A percentile compares a stretch with the other conserved stretches of the same genome.
phyloP scores from a whole-genome alignment of 768 basidiomycete genomes.

The Leccinellum luteum region DNA sequence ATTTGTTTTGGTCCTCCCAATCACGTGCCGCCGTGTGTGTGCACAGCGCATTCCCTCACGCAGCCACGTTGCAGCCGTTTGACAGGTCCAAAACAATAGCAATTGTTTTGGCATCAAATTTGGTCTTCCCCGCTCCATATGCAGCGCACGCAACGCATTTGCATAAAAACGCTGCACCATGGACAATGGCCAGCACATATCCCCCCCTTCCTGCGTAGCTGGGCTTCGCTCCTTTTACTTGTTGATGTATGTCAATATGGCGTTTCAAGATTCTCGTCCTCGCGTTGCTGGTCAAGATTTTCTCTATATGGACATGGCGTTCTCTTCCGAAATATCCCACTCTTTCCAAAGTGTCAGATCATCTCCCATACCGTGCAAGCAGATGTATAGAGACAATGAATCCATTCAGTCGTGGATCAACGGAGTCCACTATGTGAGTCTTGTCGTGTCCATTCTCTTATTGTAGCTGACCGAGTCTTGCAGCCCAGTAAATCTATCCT shows the following conservation, averaged over 20 bases:
- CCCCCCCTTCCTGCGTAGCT: slow-evolving; percentile 22
- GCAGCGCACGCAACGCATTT: slow-evolving; percentile 1
- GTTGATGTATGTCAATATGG: slow-evolving; percentile 16
- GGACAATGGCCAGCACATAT: not conserved
- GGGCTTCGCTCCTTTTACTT: slow-evolving; percentile 24
- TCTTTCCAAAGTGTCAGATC: slow-evolving; percentile 3
- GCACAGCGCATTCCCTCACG: not conserved
- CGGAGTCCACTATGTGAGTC: slow-evolving; percentile 23
- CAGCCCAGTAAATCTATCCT: slow-evolving; percentile 17
- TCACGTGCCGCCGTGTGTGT: slow-evolving; percentile 22
- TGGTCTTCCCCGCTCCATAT: slow-evolving; percentile 1
- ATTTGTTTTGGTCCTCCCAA: not conserved
- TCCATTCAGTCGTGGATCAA: slow-evolving; percentile 29
- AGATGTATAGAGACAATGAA: slow-evolving; percentile 24
- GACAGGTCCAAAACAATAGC: slow-evolving; percentile 20
- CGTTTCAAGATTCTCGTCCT: slow-evolving; percentile 15
- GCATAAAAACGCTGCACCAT: slow-evolving; percentile 21
- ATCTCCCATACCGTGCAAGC: slow-evolving; percentile 9
- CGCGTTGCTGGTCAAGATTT: slow-evolving; percentile 31
- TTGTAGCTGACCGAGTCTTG: not conserved
- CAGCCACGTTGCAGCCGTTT: not conserved
- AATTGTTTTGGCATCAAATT: slow-evolving; percentile 27
- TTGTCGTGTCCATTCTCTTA: not conserved
- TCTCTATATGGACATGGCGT: slow-evolving; percentile 9
- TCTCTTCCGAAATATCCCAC: slow-evolving; percentile 8